phyloP scores from a whole-genome alignment of 176 grass and related monocot species.

The Rhipidocladum racemiflorum region DNA sequence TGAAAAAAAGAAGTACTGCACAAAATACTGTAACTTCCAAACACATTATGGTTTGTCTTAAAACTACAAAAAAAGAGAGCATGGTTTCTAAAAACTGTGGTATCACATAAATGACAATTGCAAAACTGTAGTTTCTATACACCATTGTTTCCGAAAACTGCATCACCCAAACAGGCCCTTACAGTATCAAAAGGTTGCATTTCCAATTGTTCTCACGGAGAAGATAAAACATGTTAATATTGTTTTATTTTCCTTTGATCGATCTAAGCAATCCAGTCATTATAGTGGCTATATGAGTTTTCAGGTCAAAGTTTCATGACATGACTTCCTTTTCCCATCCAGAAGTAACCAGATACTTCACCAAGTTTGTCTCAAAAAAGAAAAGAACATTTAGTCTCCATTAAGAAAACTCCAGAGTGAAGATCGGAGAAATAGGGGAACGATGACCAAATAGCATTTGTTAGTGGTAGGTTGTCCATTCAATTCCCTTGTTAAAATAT shows the following conservation, averaged over 20 bases:
- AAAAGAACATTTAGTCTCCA: neutral
- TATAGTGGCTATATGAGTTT: neutral
- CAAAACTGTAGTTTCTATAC: too few species aligned
- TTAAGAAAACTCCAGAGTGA: neutral
- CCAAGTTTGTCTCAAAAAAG: neutral
- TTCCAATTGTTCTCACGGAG: neutral
- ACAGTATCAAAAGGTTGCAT: neutral
- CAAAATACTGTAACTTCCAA: too few species aligned
- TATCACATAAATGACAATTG: too few species aligned
- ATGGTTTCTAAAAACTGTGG: too few species aligned
- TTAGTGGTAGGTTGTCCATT: neutral
- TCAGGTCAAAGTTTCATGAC: neutral
- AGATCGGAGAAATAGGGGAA: neutral
- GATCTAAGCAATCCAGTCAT: neutral
- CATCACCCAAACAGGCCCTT: too few species aligned
- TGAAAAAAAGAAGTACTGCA: too few species aligned
- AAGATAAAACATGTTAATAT: neutral
- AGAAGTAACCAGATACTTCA: neutral
- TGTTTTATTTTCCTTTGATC: neutral
- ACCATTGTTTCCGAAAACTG: too few species aligned
- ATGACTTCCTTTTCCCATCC: neutral
- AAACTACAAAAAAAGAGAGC: too few species aligned
- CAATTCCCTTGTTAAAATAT: slow-evolving; percentile 6
- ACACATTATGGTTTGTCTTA: too few species aligned
- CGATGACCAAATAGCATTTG: neutral